Evolutionary conservation across 345 rosid genomes (phyloP), one percentile per base, ranked within the genome.

Genomic region (Streptanthus diversifolius): DNA sequence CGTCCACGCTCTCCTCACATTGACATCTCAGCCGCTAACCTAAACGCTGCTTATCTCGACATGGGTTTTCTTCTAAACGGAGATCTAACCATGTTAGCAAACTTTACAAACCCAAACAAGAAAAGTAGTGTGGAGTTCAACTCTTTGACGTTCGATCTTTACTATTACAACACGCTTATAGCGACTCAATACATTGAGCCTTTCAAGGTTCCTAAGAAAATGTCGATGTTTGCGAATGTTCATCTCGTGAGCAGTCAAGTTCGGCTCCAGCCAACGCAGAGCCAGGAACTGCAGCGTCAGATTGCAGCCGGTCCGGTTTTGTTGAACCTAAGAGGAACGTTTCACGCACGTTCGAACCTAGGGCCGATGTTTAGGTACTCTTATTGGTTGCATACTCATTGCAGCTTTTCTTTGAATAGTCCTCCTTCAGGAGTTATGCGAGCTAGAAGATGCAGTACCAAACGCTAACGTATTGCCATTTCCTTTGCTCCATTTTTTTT

Each of bases 31-130:
- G 72, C 81, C 9, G 97, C 84, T 63, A 86, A 84, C 78, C 66
- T 91, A 57, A 95, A 95, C 32, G 85, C 93, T 37, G 97, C 95
- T 21, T 95, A 88, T 61, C 80, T 91, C n/a, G 99, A 95, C 80
- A 80, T 87, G 80, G 96, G 82, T 17, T 73, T 76, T 63, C 71
- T 87, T 32, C 88, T 95, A 0, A 91, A 91, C 43, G 92, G 93
- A 1, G 97, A 90, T 77, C 40, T 95, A 19, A 79, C 82, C 0
- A n/a, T 95, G 45, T 87, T 91, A 1, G 87, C 86, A 9, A 95
- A 95, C 80, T 84, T 91, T 82, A 83, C 95, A 18, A 93, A 91
- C 69, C 91, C 93, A 1, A 95, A 85, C 88, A 85, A 79, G 77
- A 91, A 91, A 74, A 85, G 80, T 45, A 79, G 78, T 0, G 85